Percentiles rank a stretch among this genome's conserved stretches.
Conservation (phyloP, 129 eudicot genomes). For the carrot (Daucus carota) region DNA sequence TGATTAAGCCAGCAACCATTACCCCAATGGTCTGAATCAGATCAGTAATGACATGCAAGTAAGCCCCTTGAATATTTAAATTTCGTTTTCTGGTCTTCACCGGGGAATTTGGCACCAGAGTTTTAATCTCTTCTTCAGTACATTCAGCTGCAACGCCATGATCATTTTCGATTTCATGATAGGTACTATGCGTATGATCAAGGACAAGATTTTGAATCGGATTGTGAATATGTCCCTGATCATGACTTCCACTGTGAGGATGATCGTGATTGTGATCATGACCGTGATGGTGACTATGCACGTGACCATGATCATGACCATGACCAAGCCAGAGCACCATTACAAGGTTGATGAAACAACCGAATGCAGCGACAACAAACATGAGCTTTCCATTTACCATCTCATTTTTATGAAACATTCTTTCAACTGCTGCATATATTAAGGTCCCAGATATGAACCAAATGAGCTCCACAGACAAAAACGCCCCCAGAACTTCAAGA, state of each 20-base stretch:
- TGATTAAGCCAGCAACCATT: conserved; percentile 63
- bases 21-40: conserved; percentile 63
- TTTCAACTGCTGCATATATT: conserved; percentile 49
- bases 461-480: conserved; percentile 54
- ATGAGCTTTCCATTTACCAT: conserved; percentile 53
- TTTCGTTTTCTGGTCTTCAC: conserved; percentile 22
- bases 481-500: conserved; percentile 63
- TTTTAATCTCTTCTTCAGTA: conserved; percentile 27
- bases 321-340: conserved; percentile 67
- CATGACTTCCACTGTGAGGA: neutral
- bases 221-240: neutral
- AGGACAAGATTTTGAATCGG: neutral
- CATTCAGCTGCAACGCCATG: conserved; percentile 5
- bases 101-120: conserved; percentile 31
- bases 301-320: conserved; percentile 27
- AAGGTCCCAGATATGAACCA: conserved; percentile 72
- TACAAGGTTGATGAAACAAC: conserved; percentile 50
- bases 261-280: conserved; percentile 16
- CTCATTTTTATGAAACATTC: conserved; percentile 40
- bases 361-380: conserved; percentile 63
- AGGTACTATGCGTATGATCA: conserved; percentile 2
- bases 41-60: conserved; percentile 66
- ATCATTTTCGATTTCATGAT: neutral
- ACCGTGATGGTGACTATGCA: conserved; percentile 11
- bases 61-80: conserved; percentile 68